A percentile compares a stretch with the other conserved stretches of the same genome.
These are phyloP conservation scores for Eimeria zaria DNA, from an alignment of 169 alveolate species.

Conservation along the genomic window DNA sequence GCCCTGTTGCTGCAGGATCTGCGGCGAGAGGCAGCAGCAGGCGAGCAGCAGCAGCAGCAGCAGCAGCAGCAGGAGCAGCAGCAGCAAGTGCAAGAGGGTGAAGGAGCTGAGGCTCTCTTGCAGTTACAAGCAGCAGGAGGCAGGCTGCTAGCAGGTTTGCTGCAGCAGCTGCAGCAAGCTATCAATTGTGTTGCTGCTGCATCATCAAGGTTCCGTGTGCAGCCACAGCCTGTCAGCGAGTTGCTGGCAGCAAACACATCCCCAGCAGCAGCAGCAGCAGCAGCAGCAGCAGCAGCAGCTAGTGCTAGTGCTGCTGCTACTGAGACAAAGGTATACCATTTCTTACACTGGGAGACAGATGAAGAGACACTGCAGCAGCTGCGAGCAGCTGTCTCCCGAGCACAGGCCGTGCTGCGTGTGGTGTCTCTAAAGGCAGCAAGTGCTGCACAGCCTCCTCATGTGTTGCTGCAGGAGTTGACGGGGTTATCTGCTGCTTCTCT, in stretches of 20 bases:
- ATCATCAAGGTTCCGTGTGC: background rate
- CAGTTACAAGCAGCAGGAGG: constrained; percentile 35
- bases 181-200: constrained; percentile 6
- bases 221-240: constrained; percentile 58
- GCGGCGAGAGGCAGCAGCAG: constrained; percentile 19
- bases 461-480: constrained; percentile 21
- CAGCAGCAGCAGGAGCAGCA: constrained; percentile 3
- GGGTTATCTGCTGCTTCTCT: background rate
- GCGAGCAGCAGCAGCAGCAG: constrained; percentile 2
- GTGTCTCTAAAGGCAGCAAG: constrained; percentile 12
- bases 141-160: background rate
- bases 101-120: constrained; percentile 7
- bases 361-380: constrained; percentile 32
- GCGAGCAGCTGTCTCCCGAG: constrained; percentile 49
- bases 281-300: constrained; percentile 20
- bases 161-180: constrained; percentile 66
- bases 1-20: constrained; percentile 48
- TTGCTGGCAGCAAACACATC: background rate
- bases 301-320: too few relatives aligned
- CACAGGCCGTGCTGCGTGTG: constrained; percentile 52
- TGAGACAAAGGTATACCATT: constrained; percentile 20
- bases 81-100: constrained; percentile 8
- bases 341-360: constrained; percentile 64
- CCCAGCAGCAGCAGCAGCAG: background rate
- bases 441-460: constrained; percentile 15